phyloP scores from a whole-genome alignment of 129 eudicot species.

The Artemisia annua region DNA sequence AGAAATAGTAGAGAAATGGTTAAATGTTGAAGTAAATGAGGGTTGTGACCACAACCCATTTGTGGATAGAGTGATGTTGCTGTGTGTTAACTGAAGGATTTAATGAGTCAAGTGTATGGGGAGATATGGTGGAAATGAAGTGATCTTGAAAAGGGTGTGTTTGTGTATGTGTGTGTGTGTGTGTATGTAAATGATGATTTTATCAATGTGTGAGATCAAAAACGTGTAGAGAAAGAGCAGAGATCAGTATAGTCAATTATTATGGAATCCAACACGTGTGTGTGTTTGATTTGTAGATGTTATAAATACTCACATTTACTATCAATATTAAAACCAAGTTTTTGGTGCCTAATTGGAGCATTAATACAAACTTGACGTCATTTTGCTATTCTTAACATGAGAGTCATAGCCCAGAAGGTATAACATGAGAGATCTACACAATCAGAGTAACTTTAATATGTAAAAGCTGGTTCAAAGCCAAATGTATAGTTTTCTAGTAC shows the following conservation, averaged over 20 bases:
- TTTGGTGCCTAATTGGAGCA: conserved; percentile 5
- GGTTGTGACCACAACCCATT: conserved; percentile 51
- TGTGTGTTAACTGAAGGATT: background rate
- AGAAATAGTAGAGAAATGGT: conserved; percentile 50
- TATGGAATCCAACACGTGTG: conserved; percentile 15
- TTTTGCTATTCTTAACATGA: background rate
- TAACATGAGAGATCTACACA: too few relatives aligned
- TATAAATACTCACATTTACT: conserved; percentile 6
- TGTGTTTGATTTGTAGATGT: conserved; percentile 25
- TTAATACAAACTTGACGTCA: conserved; percentile 25
- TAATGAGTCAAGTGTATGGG: too few relatives aligned
- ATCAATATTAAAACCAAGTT: background rate
- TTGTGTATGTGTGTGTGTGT: background rate
- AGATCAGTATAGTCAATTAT: background rate
- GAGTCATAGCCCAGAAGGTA: too few relatives aligned
- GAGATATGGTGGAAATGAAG: conserved; percentile 6
- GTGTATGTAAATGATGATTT: conserved; percentile 15
- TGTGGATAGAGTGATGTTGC: conserved; percentile 34
- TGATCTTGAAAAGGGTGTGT: conserved; percentile 25
- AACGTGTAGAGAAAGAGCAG: conserved; percentile 34
- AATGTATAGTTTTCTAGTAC: too few relatives aligned
- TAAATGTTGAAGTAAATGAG: conserved; percentile 26
- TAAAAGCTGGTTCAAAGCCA: too few relatives aligned
- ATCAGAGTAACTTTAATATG: too few relatives aligned
- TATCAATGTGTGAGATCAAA: conserved; percentile 23